Evolutionary conservation across 495 filamentous ascomycete species (phyloP), one percentile per base, ranked within the genome.

Genomic region (Saxophila tyrrhenica): DNA sequence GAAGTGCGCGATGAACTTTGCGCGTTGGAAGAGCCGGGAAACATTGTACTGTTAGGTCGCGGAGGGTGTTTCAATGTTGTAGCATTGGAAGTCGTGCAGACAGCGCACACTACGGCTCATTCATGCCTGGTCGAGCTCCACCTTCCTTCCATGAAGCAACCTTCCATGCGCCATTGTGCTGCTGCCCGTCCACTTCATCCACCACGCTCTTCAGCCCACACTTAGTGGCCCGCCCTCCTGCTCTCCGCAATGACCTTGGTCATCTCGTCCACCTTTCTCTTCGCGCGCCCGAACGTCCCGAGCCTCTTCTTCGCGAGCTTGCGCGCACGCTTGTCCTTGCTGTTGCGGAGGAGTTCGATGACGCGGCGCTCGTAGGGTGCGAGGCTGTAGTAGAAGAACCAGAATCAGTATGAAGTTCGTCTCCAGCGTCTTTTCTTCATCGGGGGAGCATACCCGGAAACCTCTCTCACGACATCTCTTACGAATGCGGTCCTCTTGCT

Each of bases 291-390:
- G 75, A 95, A 97, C 64, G 92, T 96, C 66, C 92, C 92, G 77
- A 98, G 90, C 75, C 92, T 80, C 85, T 94, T 96, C 91, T 98
- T 98, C 62, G 92, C 92, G 68, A 95, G 85, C 83, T 97, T 97
- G 61, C 92, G 79, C 59, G 92, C 92, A 75, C 92, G 87, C 86
- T 98, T 98, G 75, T 98, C 92, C 78, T 95, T 95, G 78, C 84
- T 82, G 81, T 97, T 98, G 64, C 92, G 87, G 71, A 98, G 83
- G 62, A 98, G 79, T 82, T 98, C 92, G 72, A 97, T 94, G 69
- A 98, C 86, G 65, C 92, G 89, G 70, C 90, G 89, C 79, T 98
- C 92, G 69, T 96, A 96, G 65, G 89, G 90, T 62, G 90, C 89
- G 66, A 95, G 86, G 72, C 88, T 85, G 62, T 64, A 25, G 29